Percentiles rank a stretch among this genome's conserved stretches.
Conservation (phyloP, 495 filamentous ascomycete genomes). For the Cryomyces antarcticus region DNA sequence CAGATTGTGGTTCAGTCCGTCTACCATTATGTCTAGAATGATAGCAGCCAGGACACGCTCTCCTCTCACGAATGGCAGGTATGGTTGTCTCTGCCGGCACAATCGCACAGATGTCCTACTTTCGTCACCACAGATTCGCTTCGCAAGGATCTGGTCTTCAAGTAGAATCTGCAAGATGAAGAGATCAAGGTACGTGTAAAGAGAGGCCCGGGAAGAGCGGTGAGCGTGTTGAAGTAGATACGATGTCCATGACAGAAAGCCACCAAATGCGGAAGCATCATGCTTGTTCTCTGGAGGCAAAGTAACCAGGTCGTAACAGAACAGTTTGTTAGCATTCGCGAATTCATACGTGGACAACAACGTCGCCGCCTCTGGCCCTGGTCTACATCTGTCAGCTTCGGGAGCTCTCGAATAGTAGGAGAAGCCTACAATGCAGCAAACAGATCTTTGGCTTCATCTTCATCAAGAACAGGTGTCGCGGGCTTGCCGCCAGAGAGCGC, state of each 20-base stretch:
- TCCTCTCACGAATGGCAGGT: constrained; percentile 51
- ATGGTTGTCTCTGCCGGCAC: constrained; percentile 77
- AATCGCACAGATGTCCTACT: constrained; percentile 55
- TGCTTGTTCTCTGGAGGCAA: constrained; percentile 37
- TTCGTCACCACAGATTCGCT: constrained; percentile 67
- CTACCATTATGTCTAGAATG: constrained; percentile 68
- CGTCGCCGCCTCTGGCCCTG: constrained; percentile 54
- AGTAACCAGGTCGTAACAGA: constrained; percentile 66
- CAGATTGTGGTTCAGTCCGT: constrained; percentile 87
- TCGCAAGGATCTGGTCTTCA: constrained; percentile 71
- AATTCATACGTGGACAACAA: constrained; percentile 85
- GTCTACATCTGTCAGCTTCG: constrained; percentile 27
- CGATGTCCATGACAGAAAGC: constrained; percentile 73
- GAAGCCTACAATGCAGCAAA: constrained; percentile 44
- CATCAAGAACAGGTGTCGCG: constrained; percentile 32
- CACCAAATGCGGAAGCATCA: constrained; percentile 54
- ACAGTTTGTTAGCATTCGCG: constrained; percentile 82
- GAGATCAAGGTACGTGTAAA: constrained; percentile 67
- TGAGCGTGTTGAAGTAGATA: constrained; percentile 90
- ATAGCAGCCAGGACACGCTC: constrained; percentile 52
- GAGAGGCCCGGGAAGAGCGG: constrained; percentile 50
- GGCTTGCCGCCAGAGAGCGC: constrained; percentile 47
- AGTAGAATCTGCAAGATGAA: constrained; percentile 70
- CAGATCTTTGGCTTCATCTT: constrained; percentile 56
- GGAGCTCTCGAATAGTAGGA: not conserved